Evolutionary conservation across 1,139 yeast genomes (phyloP), one percentile per base, ranked within the genome.

Genomic region (Hansenula lynferdii): DNA sequence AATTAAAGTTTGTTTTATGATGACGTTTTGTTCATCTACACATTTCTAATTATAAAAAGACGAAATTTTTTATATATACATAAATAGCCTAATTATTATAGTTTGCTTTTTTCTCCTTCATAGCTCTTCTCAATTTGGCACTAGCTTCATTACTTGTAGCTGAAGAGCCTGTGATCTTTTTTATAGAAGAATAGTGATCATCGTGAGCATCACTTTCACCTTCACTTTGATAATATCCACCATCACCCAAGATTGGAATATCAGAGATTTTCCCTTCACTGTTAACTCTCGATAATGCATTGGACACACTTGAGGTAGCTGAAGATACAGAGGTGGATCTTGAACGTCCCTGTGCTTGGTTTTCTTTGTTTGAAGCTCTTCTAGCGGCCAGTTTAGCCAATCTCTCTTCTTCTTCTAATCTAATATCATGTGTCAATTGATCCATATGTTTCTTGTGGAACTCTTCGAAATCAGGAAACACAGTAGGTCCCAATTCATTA

Each of bases 401-500:
- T 19, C n/a, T 19, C 12, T 17, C 26, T 8, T 24, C 22, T 16
- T 36, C 34, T 15, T 34, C 30, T 6, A 30, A 38, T 8, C 14
- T 25, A 8, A 40, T 32, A 2, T 41, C 37, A 6, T 39, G 31
- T 14, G 29, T 38, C 6, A n/a, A 18, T 4, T 32, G 11, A 6
- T 37, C 28, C 11, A 16, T 17, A 4, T 25, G 15, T 20, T 33
- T 33, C 12, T 31, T 35, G 3, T 28, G 25, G 21, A 34, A 34
- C 8, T 37, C 35, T 25, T 48, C 49, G 30, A 76, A 70, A 50
- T 78, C 84, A 7, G 80, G 80, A 55, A 80, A 80, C 35, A 82
- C 69, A 29, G 65, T 70, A 0, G 86, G 85, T 1, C 89, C 89
- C 37, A 77, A 67, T 36, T 66, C 71, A 44, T 79, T 73, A 47